Evolutionary conservation across 805 yeast species (phyloP).

Genomic region (Millerozyma miso): DNA sequence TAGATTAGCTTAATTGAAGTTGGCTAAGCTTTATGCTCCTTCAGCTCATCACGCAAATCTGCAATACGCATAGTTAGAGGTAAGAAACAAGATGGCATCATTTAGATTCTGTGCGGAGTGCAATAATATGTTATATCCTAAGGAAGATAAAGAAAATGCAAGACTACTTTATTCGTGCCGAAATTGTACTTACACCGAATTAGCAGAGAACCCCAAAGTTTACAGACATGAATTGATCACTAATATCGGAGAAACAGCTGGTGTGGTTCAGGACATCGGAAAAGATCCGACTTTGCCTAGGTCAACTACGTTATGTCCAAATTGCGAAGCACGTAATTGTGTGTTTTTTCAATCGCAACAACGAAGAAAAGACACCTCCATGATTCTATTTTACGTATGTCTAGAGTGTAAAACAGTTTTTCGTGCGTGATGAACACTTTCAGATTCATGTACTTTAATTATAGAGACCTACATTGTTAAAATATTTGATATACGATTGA

Average conservation of each 20-base stretch:
- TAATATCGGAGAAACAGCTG: constrained; percentile 92
- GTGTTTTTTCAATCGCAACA: constrained; percentile 98
- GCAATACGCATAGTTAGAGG: no score
- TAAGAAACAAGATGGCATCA: constrained; percentile 72
- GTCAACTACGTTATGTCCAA: constrained; percentile 89
- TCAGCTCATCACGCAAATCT: no score
- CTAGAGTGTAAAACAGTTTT: constrained; percentile 78
- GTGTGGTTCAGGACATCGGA: constrained; percentile 93
- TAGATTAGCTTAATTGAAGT: neutral
- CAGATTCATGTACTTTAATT: neutral
- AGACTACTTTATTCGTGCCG: constrained; percentile 86
- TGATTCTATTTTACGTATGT: constrained; percentile 93
- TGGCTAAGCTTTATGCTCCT: no score
- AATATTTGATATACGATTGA: neutral
- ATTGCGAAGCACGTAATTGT: constrained; percentile 81
- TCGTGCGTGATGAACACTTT: constrained; percentile 19
- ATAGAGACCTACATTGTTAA: neutral
- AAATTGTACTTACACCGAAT: constrained; percentile 89
- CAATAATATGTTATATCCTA: constrained; percentile 97
- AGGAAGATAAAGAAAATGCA: constrained; percentile 81
- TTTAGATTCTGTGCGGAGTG: constrained; percentile 95
- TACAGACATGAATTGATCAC: constrained; percentile 91
- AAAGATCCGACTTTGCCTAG: constrained; percentile 97
- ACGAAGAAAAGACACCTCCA: constrained; percentile 88
- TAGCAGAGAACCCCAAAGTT: constrained; percentile 82